Conservation (phyloP, 1,284 basidiomycete species). For the Schizophyllum commune region DNA sequence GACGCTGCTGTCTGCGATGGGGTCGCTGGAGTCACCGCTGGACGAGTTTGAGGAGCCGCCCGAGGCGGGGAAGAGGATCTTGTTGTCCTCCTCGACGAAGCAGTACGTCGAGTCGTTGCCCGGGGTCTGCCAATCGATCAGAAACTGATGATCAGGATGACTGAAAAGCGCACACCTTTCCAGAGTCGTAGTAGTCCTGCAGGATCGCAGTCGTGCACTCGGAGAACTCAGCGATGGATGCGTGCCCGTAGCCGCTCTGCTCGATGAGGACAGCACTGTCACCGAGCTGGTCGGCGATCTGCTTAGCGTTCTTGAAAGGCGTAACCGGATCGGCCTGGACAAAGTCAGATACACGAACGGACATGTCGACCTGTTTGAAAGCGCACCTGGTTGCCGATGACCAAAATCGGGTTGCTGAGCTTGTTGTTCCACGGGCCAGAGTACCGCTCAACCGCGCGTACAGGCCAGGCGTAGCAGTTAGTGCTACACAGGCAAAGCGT, state of each 20-base stretch:
- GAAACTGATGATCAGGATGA: background rate
- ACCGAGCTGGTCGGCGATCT: slow-evolving; percentile 11
- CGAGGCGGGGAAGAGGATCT: background rate
- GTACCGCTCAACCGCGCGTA: background rate
- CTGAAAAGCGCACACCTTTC: background rate
- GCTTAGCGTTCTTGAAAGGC: slow-evolving; percentile 12
- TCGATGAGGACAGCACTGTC: slow-evolving; percentile 12
- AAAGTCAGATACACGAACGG: background rate
- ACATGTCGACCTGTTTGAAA: background rate
- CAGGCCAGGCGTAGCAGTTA: background rate
- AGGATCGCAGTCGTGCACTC: background rate
- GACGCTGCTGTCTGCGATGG: too few relatives aligned
- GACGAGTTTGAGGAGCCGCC: background rate
- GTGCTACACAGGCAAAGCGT: too few relatives aligned
- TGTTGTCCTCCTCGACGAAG: background rate
- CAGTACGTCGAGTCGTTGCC: background rate
- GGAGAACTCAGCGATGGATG: background rate
- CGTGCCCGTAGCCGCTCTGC: slow-evolving; percentile 13
- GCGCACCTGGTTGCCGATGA: background rate
- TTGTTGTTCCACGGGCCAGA: background rate
- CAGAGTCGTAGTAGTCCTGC: background rate
- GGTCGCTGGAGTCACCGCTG: too few relatives aligned
- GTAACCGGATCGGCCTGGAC: slow-evolving; percentile 15
- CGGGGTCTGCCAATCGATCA: background rate
- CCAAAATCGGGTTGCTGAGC: background rate